These are phyloP conservation scores for Sphaceloma murrayae DNA, from an alignment of 2,329 filamentous ascomycete species.

Conservation along the genomic window DNA sequence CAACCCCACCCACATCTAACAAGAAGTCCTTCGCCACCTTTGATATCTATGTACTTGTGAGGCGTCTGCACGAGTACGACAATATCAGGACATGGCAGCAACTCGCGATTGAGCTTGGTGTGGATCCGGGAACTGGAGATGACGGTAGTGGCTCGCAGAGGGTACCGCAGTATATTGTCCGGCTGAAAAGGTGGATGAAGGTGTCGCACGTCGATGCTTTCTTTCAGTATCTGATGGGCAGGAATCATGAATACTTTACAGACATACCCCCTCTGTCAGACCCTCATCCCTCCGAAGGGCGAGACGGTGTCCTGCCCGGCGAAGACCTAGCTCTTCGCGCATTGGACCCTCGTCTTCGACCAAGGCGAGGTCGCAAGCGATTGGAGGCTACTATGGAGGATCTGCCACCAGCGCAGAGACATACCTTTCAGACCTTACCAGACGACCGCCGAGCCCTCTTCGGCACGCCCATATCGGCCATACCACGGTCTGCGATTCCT, in stretches of 20 bases:
- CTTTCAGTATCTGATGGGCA: conserved; percentile 77
- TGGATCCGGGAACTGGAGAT: conserved; percentile 69
- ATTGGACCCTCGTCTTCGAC: conserved; percentile 64
- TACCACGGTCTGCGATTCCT: conserved; percentile 43
- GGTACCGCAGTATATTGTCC: conserved; percentile 87
- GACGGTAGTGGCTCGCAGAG: conserved; percentile 79
- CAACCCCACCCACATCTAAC: conserved; percentile 72
- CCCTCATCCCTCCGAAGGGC: conserved; percentile 53
- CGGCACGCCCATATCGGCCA: conserved; percentile 38
- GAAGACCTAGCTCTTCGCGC: conserved; percentile 83
- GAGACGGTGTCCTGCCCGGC: conserved; percentile 75
- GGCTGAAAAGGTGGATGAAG: conserved; percentile 94
- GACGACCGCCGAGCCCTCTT: conserved; percentile 17
- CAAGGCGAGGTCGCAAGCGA: conserved; percentile 49
- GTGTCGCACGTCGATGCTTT: conserved; percentile 93
- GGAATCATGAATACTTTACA: conserved; percentile 69
- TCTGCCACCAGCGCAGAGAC: conserved; percentile 21
- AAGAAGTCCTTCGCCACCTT: conserved; percentile 78
- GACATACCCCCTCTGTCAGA: conserved; percentile 59
- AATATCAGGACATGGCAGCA: conserved; percentile 92
- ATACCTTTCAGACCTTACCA: conserved; percentile 12
- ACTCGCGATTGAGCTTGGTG: conserved; percentile 74
- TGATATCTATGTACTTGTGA: conserved; percentile 66
- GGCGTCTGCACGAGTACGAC: conserved; percentile 61
- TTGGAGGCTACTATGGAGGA: conserved; percentile 21